Percentiles rank a stretch among this genome's conserved stretches.
These are phyloP conservation scores for Ensete glaucum DNA, from an alignment of 176 grass and related monocot genomes.

Conservation along the genomic window DNA sequence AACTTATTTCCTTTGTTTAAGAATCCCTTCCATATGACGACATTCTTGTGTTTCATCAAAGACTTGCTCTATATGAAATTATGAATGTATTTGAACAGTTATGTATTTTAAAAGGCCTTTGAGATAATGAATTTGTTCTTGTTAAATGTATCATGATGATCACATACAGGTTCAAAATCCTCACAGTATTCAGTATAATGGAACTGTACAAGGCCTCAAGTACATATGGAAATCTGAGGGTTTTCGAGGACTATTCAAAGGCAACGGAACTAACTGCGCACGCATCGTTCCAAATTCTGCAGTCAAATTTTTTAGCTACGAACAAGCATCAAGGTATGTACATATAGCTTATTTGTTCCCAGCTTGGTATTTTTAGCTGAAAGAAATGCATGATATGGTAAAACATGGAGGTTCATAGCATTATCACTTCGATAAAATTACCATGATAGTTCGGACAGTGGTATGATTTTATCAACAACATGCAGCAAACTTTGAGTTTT, in stretches of 20 bases:
- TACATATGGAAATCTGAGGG: conserved; percentile 93
- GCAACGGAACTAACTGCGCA: conserved; percentile 96
- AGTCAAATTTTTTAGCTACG: conserved; percentile 98
- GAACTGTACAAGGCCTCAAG: conserved; percentile 93
- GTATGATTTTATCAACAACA: neutral
- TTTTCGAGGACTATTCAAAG: conserved; percentile 87
- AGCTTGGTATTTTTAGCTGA: neutral
- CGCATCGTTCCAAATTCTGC: conserved; percentile 97
- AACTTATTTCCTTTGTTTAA: neutral
- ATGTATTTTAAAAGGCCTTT: neutral
- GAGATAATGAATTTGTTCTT: neutral
- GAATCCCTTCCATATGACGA: neutral
- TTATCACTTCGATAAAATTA: neutral
- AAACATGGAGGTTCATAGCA: neutral
- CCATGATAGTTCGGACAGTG: neutral
- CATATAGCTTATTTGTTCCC: conserved; percentile 1
- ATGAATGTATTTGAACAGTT: neutral
- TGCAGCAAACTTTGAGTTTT: neutral
- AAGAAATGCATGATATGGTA: neutral
- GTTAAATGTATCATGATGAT: neutral
- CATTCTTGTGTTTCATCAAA: neutral
- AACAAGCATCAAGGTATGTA: conserved; percentile 77
- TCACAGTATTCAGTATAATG: conserved; percentile 96
- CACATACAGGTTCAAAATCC: conserved; percentile 76
- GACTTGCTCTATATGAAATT: neutral